phyloP scores from a whole-genome alignment of 106 monocot species.

The Allium fistulosum region DNA sequence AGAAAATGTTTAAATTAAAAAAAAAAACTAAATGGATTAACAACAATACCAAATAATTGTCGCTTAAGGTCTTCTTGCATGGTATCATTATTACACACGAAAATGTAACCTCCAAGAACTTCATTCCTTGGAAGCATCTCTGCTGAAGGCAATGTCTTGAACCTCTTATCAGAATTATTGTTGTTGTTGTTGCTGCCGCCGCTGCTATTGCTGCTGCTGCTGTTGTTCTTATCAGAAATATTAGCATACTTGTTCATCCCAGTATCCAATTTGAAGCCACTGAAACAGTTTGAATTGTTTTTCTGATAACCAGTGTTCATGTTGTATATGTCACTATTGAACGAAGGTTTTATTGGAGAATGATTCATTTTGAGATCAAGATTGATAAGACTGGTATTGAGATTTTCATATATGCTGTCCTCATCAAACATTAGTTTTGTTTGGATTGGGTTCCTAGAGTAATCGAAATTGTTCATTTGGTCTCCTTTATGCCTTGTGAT shows the following conservation, averaged over 20 bases:
- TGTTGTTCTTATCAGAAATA: conserved; percentile 5
- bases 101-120: conserved; percentile 65
- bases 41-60: conserved; percentile 48
- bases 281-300: conserved; percentile 25
- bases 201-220: conserved; percentile 5
- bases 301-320: conserved; percentile 40
- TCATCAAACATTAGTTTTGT: conserved; percentile 41
- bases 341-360: conserved; percentile 26
- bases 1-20: neutral
- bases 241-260: conserved; percentile 24
- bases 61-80: conserved; percentile 63
- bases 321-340: conserved; percentile 27
- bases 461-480: conserved; percentile 59
- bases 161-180: conserved; percentile 44
- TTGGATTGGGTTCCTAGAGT: conserved; percentile 29
- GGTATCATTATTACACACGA: conserved; percentile 74
- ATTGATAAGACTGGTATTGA: conserved; percentile 48
- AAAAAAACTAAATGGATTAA: neutral
- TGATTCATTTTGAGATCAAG: conserved; percentile 72
- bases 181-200: conserved; percentile 6
- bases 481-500: conserved; percentile 42
- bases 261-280: conserved; percentile 47
- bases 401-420: conserved; percentile 41
- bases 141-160: conserved; percentile 60
- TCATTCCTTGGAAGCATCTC: conserved; percentile 64